Conservation (phyloP, 2,329 filamentous ascomycete species). For the Colletotrichum tropicicola region DNA sequence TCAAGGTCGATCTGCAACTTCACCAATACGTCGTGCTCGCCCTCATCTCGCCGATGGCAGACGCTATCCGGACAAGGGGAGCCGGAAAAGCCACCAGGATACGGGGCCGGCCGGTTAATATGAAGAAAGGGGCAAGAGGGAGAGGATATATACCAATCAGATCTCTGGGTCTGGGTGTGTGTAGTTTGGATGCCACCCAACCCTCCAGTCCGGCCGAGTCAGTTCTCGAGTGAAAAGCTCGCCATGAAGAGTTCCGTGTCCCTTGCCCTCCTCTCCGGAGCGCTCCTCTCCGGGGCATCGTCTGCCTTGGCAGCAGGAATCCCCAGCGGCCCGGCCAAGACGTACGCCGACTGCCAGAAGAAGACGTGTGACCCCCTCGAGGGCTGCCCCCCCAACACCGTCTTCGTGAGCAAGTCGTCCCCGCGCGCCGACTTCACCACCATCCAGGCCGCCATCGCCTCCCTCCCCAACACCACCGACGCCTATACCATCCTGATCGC, state of each 20-base stretch:
- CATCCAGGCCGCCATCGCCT: conserved; percentile 51
- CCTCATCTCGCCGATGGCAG: not conserved
- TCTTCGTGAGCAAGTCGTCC: conserved; percentile 50
- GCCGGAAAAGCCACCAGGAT: conserved; percentile 3
- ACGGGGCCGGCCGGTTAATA: not conserved
- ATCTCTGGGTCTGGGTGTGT: not conserved
- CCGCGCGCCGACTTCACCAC: conserved; percentile 45
- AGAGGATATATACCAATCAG: conserved; percentile 11
- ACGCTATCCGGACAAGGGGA: conserved; percentile 3
- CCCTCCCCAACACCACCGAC: conserved; percentile 48
- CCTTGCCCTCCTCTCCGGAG: conserved; percentile 7
- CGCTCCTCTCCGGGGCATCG: conserved; percentile 8
- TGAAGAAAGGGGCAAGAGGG: not conserved
- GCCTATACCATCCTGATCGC: conserved; percentile 66
- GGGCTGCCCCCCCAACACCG: conserved; percentile 49
- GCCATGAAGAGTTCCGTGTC: conserved; percentile 21
- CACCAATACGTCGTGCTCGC: not conserved
- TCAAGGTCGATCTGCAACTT: conserved; percentile 1
- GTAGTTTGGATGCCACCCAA: not conserved
- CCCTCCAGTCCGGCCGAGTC: not conserved
- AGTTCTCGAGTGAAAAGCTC: not conserved
- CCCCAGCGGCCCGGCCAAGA: conserved; percentile 36
- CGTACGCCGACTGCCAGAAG: conserved; percentile 41
- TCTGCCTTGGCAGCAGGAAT: not conserved
- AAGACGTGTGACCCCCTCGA: conserved; percentile 41